These are phyloP conservation scores for Quercus agrifolia DNA, from an alignment of 306 rosid genomes.

Conservation along the genomic window DNA sequence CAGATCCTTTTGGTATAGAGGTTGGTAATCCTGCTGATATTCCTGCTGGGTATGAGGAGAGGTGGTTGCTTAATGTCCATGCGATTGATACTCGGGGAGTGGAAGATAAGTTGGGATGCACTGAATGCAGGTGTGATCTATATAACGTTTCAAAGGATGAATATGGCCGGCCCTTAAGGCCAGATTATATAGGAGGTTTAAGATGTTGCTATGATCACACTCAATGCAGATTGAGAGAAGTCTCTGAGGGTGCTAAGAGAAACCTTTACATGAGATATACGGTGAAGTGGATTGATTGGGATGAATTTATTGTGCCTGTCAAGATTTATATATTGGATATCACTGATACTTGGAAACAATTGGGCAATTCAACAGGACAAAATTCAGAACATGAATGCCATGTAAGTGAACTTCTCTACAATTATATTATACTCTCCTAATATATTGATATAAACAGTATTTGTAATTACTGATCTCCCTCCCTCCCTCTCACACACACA, in stretches of 20 bases:
- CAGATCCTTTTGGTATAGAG: conserved; percentile 67
- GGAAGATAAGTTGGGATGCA: conserved; percentile 54
- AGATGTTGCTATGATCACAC: conserved; percentile 53
- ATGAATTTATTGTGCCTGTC: conserved; percentile 51
- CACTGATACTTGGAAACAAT: conserved; percentile 44
- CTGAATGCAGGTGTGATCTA: conserved; percentile 64
- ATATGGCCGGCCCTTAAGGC: conserved; percentile 30
- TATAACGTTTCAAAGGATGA: conserved; percentile 52
- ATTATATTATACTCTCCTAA: not conserved
- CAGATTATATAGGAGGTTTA: conserved; percentile 58
- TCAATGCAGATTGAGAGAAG: conserved; percentile 49
- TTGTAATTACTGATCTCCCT: too few species aligned
- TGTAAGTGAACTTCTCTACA: conserved; percentile 31
- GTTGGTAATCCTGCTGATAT: conserved; percentile 51
- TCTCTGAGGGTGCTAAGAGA: conserved; percentile 43
- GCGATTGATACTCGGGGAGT: conserved; percentile 74
- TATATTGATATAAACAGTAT: not conserved
- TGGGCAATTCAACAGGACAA: conserved; percentile 9
- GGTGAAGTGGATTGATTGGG: conserved; percentile 77
- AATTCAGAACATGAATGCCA: conserved; percentile 36
- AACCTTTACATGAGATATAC: conserved; percentile 64
- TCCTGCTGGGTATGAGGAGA: conserved; percentile 67
- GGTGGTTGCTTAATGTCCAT: conserved; percentile 66
- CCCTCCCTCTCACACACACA: too few species aligned
- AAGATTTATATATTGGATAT: conserved; percentile 61